Percentiles rank a stretch among this genome's conserved stretches.
Conservation (phyloP, 2,329 filamentous ascomycete species). For the Trichophyton mentagrophytes region DNA sequence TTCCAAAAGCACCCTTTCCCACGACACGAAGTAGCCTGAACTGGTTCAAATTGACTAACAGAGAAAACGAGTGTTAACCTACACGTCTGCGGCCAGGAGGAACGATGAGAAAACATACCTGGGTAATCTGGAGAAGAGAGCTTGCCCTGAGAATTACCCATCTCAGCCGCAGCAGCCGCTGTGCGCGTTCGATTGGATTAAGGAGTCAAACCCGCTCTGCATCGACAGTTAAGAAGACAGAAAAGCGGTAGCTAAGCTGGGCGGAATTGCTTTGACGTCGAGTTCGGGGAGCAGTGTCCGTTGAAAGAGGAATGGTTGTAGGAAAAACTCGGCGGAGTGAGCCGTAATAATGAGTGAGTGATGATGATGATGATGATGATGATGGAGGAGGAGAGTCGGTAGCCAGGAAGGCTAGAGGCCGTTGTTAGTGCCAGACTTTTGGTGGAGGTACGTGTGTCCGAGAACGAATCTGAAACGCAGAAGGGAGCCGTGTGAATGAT, state of each 20-base stretch:
- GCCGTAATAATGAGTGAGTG: neutral
- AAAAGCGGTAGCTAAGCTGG: neutral
- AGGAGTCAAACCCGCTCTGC: neutral
- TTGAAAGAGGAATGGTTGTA: no score
- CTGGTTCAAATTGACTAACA: constrained; percentile 87
- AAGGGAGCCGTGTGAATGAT: neutral
- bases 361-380: neutral
- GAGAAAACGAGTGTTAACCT: neutral
- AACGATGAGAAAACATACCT: constrained; percentile 46
- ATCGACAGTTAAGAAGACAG: neutral
- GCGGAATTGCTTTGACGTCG: neutral
- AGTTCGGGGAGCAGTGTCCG: neutral
- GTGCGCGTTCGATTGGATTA: constrained; percentile 1
- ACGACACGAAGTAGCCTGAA: constrained; percentile 92
- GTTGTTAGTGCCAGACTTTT: neutral
- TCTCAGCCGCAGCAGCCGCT: constrained; percentile 29
- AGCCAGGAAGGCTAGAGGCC: neutral
- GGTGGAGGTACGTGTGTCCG: neutral
- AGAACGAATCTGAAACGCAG: constrained; percentile 3
- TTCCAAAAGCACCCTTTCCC: constrained; percentile 94
- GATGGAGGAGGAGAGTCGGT: neutral
- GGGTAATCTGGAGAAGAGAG: constrained; percentile 84
- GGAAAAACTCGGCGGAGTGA: neutral
- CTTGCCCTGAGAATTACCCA: constrained; percentile 95
- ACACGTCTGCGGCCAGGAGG: neutral